phyloP scores from a whole-genome alignment of 2,329 filamentous ascomycete species.

The Ceratocystis destructans region DNA sequence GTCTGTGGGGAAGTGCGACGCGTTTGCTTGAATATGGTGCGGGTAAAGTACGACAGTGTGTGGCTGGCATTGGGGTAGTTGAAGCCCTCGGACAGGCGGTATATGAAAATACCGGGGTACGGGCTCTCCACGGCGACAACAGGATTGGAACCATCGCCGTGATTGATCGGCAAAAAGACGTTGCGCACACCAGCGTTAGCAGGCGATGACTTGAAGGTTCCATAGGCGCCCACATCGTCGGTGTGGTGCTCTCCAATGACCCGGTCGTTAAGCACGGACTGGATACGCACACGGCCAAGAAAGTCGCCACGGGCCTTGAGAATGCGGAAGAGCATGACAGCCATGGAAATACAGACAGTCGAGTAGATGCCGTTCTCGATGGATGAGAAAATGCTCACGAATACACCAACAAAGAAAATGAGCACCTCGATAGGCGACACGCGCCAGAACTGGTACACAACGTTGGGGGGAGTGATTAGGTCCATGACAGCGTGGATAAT shows the following conservation, averaged over 20 bases:
- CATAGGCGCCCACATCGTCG: slow-evolving; percentile 39
- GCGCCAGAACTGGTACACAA: slow-evolving; percentile 77
- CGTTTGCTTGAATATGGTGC: slow-evolving; percentile 55
- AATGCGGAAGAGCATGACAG: slow-evolving; percentile 60
- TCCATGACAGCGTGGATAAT: slow-evolving; percentile 88
- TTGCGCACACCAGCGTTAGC: slow-evolving; percentile 42
- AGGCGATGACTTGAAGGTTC: slow-evolving; percentile 35
- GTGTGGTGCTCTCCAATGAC: slow-evolving; percentile 47
- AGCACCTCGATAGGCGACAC: slow-evolving; percentile 69
- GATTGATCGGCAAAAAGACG: slow-evolving; percentile 75
- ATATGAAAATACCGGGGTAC: slow-evolving; percentile 89
- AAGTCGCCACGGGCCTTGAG: slow-evolving; percentile 67
- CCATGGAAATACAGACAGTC: slow-evolving; percentile 56
- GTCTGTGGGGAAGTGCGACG: slow-evolving; percentile 59
- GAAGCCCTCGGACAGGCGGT: slow-evolving; percentile 86
- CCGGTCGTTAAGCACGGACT: slow-evolving; percentile 69
- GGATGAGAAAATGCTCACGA: slow-evolving; percentile 65
- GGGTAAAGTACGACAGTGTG: slow-evolving; percentile 66
- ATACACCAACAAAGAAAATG: slow-evolving; percentile 74
- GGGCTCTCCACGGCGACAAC: slow-evolving; percentile 64
- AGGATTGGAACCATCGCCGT: slow-evolving; percentile 84
- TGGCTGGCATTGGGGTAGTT: slow-evolving; percentile 91
- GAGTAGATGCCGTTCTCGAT: slow-evolving; percentile 83
- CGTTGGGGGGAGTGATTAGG: slow-evolving; percentile 68
- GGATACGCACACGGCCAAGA: slow-evolving; percentile 65